Evolutionary conservation across 2,329 filamentous ascomycete genomes (phyloP).

Genomic region (Cladosporium sp.): DNA sequence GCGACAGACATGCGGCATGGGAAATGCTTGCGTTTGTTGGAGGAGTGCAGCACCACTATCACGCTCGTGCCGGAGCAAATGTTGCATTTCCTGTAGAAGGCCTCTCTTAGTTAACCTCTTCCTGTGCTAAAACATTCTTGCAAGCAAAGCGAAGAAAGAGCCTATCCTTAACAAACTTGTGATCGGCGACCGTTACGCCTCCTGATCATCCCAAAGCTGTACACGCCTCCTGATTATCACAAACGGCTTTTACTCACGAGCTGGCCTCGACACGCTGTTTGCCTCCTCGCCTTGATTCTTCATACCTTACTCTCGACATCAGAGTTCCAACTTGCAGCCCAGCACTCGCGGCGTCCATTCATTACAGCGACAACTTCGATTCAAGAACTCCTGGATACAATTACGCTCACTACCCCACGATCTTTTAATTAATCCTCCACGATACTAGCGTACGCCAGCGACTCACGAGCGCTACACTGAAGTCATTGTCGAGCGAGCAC

Average conservation of each 20-base stretch:
- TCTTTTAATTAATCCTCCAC: not conserved
- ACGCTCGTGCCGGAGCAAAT: not conserved
- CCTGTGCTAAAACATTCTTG: not conserved
- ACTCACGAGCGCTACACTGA: not conserved
- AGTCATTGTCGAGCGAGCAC: not conserved
- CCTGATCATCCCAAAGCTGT: slow-evolving; percentile 15
- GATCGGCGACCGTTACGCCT: slow-evolving; percentile 17
- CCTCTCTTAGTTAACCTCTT: not conserved
- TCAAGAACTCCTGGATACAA: not conserved
- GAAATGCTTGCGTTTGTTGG: slow-evolving; percentile 1
- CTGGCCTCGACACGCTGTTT: not conserved
- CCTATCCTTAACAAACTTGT: not conserved
- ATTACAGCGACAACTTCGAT: not conserved
- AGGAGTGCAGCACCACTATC: not conserved
- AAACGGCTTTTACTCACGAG: slow-evolving; percentile 8
- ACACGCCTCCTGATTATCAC: slow-evolving; percentile 13
- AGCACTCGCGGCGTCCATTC: slow-evolving; percentile 15
- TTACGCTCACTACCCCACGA: slow-evolving; percentile 10
- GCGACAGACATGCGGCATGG: slow-evolving; percentile 7
- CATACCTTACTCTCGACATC: not conserved
- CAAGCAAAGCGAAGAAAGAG: not conserved
- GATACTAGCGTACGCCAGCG: not conserved
- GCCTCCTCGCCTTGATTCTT: slow-evolving; percentile 1
- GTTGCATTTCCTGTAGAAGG: not conserved
- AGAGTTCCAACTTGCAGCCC: slow-evolving; percentile 11